Percentiles rank a stretch among this genome's conserved stretches.
Conservation (phyloP, 805 yeast species). For the Monosporozyma servazzii region DNA sequence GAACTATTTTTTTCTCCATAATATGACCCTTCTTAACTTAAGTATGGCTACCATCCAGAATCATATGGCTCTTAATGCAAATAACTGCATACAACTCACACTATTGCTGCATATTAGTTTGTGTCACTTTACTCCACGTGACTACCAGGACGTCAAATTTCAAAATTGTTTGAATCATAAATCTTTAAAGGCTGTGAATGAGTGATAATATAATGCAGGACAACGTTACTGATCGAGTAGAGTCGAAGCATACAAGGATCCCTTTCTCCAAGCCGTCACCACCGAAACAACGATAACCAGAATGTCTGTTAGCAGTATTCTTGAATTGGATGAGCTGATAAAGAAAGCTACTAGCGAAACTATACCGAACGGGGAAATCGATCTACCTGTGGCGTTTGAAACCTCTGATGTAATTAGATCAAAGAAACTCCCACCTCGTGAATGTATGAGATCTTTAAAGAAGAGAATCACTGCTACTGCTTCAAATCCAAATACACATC, state of each 20-base stretch:
- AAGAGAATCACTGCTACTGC: conserved; percentile 52
- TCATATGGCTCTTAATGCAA: no score
- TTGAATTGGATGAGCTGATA: conserved; percentile 50
- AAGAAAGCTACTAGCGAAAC: conserved; percentile 76
- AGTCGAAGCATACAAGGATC: no score
- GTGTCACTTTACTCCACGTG: no score
- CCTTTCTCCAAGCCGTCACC: background rate
- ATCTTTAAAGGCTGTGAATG: background rate
- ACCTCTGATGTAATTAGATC: conserved; percentile 80
- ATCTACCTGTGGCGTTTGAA: conserved; percentile 65
- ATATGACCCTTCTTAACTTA: no score
- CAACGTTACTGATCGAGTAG: background rate
- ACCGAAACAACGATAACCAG: background rate
- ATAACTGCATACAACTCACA: no score
- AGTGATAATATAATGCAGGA: no score
- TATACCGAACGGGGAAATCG: conserved; percentile 88
- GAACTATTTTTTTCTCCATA: no score
- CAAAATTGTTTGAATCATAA: no score
- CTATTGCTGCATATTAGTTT: no score
- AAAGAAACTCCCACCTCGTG: conserved; percentile 67
- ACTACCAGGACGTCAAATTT: no score
- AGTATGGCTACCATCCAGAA: no score
- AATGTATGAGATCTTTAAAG: conserved; percentile 78
- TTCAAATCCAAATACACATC: conserved; percentile 68
- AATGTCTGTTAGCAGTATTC: conserved; percentile 21